Percentiles rank a stretch among this genome's conserved stretches.
Evolutionary conservation across 352 stramenopile genomes (phyloP).

Genomic region (Globisporangium splendens): DNA sequence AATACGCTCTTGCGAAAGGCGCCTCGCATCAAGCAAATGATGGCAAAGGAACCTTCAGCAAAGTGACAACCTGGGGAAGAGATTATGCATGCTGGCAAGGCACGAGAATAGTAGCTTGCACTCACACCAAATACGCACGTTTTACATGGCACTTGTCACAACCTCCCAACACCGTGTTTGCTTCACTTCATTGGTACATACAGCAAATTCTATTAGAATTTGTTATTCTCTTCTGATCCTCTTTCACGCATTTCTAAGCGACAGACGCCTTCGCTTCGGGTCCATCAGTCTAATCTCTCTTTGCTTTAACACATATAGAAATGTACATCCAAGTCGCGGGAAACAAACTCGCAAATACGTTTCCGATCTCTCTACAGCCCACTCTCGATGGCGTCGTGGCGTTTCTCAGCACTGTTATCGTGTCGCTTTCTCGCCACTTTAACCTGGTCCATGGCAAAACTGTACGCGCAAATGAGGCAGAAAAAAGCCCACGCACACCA

Average conservation of each 20-base stretch:
- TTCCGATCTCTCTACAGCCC: not conserved
- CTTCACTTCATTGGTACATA: not conserved
- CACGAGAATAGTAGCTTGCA: no score
- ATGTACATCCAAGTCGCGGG: not conserved
- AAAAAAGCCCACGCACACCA: conserved; percentile 75
- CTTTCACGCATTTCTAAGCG: not conserved
- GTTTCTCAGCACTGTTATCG: not conserved
- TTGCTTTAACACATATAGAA: not conserved
- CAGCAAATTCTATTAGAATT: not conserved
- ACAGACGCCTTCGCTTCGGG: not conserved
- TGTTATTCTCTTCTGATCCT: not conserved
- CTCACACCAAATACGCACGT: no score
- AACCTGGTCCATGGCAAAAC: conserved; percentile 12
- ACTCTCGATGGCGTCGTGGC: conserved; percentile 8
- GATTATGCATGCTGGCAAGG: no score
- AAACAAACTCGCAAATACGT: not conserved
- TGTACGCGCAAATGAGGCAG: conserved; percentile 43
- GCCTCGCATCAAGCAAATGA: conserved; percentile 66
- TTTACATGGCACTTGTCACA: no score
- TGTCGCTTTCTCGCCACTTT: conserved; percentile 6
- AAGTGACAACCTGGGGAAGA: no score
- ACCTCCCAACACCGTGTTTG: not conserved
- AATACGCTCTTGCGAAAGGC: conserved; percentile 75
- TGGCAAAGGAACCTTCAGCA: conserved; percentile 17
- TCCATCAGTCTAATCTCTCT: not conserved